phyloP scores from a whole-genome alignment of 768 basidiomycete species.

The Tylopilus balloui region DNA sequence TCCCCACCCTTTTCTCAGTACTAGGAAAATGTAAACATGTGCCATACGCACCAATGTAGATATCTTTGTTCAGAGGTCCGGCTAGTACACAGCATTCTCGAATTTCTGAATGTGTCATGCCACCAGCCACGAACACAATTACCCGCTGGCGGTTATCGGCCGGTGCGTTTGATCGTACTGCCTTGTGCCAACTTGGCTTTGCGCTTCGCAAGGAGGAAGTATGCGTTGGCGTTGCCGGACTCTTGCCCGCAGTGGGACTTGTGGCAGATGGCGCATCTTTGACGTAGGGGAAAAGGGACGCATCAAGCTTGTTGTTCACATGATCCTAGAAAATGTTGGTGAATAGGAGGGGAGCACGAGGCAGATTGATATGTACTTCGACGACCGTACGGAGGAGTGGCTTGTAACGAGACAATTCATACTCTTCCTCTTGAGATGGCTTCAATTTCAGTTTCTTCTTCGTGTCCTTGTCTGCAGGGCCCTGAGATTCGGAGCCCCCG shows the following conservation, averaged over 20 bases:
- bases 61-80: conserved; percentile 71
- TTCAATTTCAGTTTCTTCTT: conserved; percentile 83
- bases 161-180: conserved; percentile 48
- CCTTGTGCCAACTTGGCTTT: conserved; percentile 86
- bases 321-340: conserved; percentile 59
- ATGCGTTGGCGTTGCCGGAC: conserved; percentile 46
- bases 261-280: conserved; percentile 66
- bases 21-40: conserved; percentile 36
- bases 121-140: conserved; percentile 89
- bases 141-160: conserved; percentile 67
- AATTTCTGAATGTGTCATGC: conserved; percentile 95
- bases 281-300: conserved; percentile 82
- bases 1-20: conserved; percentile 29
- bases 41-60: conserved; percentile 70
- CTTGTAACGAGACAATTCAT: conserved; percentile 92
- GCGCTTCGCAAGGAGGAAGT: conserved; percentile 81
- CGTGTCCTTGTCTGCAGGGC: conserved; percentile 68
- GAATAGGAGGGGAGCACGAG: not conserved
- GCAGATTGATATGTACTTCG: conserved; percentile 51
- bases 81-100: conserved; percentile 83
- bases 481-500: conserved; percentile 37
- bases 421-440: conserved; percentile 77
- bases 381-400: conserved; percentile 77
- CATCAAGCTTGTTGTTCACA: conserved; percentile 69
- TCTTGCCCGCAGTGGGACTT: conserved; percentile 42